A percentile compares a stretch with the other conserved stretches of the same genome.
Evolutionary conservation across 352 stramenopile species (phyloP).

Genomic region (Pythium rhizo-oryzae): DNA sequence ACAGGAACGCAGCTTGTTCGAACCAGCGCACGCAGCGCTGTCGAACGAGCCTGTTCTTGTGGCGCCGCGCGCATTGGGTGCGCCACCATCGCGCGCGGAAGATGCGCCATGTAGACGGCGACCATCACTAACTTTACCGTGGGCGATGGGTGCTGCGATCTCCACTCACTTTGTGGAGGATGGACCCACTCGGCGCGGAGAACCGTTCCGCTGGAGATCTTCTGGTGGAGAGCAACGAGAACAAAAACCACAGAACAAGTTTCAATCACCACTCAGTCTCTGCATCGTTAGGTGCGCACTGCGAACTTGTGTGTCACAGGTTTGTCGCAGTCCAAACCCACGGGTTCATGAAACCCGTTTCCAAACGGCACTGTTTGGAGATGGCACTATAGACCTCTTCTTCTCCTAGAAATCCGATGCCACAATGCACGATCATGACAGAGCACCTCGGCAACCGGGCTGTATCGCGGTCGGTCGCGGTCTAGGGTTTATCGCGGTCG

Average conservation of each 20-base stretch:
- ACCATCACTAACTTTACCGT: slow-evolving; percentile 20
- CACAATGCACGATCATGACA: no score
- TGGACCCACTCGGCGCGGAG: neutral
- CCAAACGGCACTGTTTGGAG: no score
- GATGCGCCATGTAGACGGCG: neutral
- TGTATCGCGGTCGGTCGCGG: no score
- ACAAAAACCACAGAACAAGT: slow-evolving; percentile 23
- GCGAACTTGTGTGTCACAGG: neutral
- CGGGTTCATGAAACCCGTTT: neutral
- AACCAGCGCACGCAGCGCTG: neutral
- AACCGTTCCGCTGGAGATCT: slow-evolving; percentile 30
- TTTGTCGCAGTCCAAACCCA: neutral
- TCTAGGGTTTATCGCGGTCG: no score
- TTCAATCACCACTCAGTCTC: neutral
- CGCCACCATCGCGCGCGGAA: neutral
- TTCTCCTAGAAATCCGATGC: no score
- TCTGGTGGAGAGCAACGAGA: slow-evolving; percentile 29
- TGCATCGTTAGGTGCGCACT: neutral
- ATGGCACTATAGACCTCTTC: no score
- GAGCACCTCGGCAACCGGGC: no score
- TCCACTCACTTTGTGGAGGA: slow-evolving; percentile 18
- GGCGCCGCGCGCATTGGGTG: neutral
- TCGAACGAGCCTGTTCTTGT: slow-evolving; percentile 12
- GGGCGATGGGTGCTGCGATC: neutral
- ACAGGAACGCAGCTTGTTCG: neutral